Evolutionary conservation across 106 monocot species (phyloP), one percentile per base, ranked within the genome.

Genomic region (Acorus calamus): DNA sequence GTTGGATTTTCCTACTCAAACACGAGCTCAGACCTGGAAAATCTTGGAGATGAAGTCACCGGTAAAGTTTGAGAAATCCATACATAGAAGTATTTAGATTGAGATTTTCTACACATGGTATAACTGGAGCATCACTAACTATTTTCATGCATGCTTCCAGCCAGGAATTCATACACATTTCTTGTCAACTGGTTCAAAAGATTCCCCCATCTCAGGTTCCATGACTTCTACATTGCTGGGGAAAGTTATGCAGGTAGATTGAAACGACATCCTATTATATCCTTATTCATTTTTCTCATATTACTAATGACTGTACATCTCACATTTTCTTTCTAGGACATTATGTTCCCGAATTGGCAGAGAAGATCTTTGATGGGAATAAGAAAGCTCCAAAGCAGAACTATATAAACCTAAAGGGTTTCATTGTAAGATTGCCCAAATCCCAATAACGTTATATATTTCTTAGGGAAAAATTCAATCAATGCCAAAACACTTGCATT

Each of bases 1-100:
- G 88, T 88, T 2, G 88, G 88, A 7, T 88, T 81, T 65, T 88
- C 88, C 5, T 89, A 84, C 67, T 79, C 88, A 44, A 89, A 89
- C 54, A 89, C 84, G 43, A 89, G 81, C 71, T 77, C 78, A 48
- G 88, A 89, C 60, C 44, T 84, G 14, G 60, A 10, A 0, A 50
- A 78, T 44, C 65, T 82, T 28, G 81, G 77, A 8, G 81, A 82
- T 62, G 67, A 64, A 14, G 59, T 82, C 52, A 82, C 81, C 3
- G 81, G 81, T 77, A 65, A 77, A 48, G 61, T 49, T 11, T 7
- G 14, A 47, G 11, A 8, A 28, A 28, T 28, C 28, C 28, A 28
- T 28, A 28, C 28, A 28, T 28, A 28, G 28, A 28, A 28, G 28
- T 28, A 28, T 28, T 28, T 28, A 28, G 28, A 28, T 28, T 28